Base-by-base conservation (phyloP, 768 basidiomycete species). In the Lactarius indigo region DNA sequence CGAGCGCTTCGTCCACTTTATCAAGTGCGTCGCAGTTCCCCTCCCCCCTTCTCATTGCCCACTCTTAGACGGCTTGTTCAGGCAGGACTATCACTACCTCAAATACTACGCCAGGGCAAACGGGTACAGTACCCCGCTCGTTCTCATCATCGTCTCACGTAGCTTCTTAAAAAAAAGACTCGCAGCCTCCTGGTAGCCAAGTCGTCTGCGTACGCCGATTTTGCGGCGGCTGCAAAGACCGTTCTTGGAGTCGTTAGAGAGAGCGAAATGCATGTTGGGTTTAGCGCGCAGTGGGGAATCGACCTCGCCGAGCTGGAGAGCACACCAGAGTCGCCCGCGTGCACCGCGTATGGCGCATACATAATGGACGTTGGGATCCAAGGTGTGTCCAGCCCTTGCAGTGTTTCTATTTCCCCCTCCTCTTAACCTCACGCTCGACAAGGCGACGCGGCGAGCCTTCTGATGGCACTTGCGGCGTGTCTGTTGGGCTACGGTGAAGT, bases 401-500 rank as follows among this genome's bases (percentile, higher is more conserved):
- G 31, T 33, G 7, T 7, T 44, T 28, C 50, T 26, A 9, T 5
- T 12, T 28, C 15, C n/a, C n/a, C n/a, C n/a, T n/a, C n/a, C n/a
- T n/a, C n/a, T n/a, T n/a, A n/a, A n/a, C n/a, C n/a, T n/a, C n/a
- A n/a, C n/a, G n/a, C n/a, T n/a, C n/a, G 8, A 31, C 30, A 62
- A 66, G 65, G 65, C 17, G 92, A 95, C 72, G 75, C 83, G 5
- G 83, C 84, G 41, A 88, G 84, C 66, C 78, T 96, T 6, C 73
- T 89, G n/a, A 87, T 97, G 78, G 90, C 92, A 0, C 82, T 95
- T 1, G 86, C 90, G 12, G 88, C 92, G 9, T 98, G 96, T 74
- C 80, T 96, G 10, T 78, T 96, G 0, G 96, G 95, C 2, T 98
- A 97, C 73, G 95, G 95, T 13, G 92, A 96, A 74, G 92, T 95